Percentiles rank a stretch among this genome's conserved stretches.
phyloP scores from a whole-genome alignment of 495 filamentous ascomycete genomes.

The Talaromyces nanjingensis region DNA sequence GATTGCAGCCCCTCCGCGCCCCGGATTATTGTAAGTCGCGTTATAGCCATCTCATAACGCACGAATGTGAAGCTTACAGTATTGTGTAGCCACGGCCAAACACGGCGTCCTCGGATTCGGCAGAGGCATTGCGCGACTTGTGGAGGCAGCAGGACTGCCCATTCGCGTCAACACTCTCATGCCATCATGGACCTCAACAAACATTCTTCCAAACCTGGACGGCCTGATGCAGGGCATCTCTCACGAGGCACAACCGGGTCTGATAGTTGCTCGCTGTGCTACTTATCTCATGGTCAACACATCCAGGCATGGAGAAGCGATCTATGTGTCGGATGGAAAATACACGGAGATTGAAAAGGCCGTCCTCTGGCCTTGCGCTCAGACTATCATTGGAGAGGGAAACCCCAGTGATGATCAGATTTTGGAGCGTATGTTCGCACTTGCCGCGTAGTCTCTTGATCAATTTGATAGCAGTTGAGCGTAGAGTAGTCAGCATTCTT shows the following conservation, averaged over 20 bases:
- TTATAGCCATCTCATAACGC: neutral
- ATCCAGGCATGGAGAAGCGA: constrained; percentile 26
- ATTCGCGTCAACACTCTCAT: constrained; percentile 35
- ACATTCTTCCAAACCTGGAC: constrained; percentile 19
- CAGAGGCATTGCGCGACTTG: constrained; percentile 18
- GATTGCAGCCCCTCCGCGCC: constrained; percentile 29
- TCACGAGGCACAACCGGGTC: constrained; percentile 20
- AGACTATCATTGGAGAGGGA: neutral
- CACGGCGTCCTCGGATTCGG: constrained; percentile 33
- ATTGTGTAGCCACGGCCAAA: constrained; percentile 20
- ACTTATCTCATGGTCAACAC: constrained; percentile 28
- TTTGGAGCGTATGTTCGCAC: neutral
- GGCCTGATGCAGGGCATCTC: constrained; percentile 17
- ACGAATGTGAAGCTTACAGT: too few species aligned
- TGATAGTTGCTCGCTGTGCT: constrained; percentile 31
- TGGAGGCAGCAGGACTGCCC: constrained; percentile 8
- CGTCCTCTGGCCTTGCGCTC: neutral
- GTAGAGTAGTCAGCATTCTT: too few species aligned
- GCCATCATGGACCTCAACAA: constrained; percentile 37
- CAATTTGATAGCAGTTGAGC: too few species aligned
- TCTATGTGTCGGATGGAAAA: constrained; percentile 32
- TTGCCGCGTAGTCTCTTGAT: neutral
- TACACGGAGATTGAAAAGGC: constrained; percentile 33
- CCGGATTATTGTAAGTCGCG: constrained; percentile 22
- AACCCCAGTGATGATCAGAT: constrained; percentile 1